phyloP scores from a whole-genome alignment of 2,329 filamentous ascomycete genomes.

The Colletotrichum sansevieriae region DNA sequence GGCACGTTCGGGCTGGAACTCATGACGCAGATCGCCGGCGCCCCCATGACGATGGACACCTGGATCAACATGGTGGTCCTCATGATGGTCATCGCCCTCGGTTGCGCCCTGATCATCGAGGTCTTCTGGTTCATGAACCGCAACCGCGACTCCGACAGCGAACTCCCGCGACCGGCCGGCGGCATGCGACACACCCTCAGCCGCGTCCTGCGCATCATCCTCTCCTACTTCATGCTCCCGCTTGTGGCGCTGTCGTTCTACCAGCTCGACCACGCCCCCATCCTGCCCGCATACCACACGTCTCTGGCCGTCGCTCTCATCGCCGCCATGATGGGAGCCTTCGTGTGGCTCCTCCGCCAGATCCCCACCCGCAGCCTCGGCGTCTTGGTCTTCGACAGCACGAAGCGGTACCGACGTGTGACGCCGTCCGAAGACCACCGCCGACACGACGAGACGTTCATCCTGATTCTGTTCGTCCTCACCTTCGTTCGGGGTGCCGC shows the following conservation, averaged over 20 bases:
- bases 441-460: conserved; percentile 56
- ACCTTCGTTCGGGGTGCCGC: conserved; percentile 75
- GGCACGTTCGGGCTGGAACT: conserved; percentile 69
- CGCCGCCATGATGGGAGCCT: conserved; percentile 43
- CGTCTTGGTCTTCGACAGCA: conserved; percentile 59
- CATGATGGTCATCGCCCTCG: conserved; percentile 68
- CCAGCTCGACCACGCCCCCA: conserved; percentile 63
- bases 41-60: conserved; percentile 70
- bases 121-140: conserved; percentile 55
- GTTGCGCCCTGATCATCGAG: conserved; percentile 63
- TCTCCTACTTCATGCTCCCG: conserved; percentile 82
- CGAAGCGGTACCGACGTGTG: conserved; percentile 76
- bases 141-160: conserved; percentile 60
- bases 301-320: conserved; percentile 51
- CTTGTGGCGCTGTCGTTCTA: conserved; percentile 80
- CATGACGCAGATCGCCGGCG: conserved; percentile 77
- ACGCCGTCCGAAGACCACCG: conserved; percentile 63
- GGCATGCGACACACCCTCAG: conserved; percentile 46
- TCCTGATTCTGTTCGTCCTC: conserved; percentile 72
- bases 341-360: conserved; percentile 49
- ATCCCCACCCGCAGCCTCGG: conserved; percentile 47
- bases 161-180: conserved; percentile 5
- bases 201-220: conserved; percentile 75
- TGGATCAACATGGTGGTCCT: conserved; percentile 80
- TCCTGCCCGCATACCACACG: conserved; percentile 45